Evolutionary conservation across 2,329 filamentous ascomycete species (phyloP), one percentile per base, ranked within the genome.

Genomic region (Lanzia echinophila): DNA sequence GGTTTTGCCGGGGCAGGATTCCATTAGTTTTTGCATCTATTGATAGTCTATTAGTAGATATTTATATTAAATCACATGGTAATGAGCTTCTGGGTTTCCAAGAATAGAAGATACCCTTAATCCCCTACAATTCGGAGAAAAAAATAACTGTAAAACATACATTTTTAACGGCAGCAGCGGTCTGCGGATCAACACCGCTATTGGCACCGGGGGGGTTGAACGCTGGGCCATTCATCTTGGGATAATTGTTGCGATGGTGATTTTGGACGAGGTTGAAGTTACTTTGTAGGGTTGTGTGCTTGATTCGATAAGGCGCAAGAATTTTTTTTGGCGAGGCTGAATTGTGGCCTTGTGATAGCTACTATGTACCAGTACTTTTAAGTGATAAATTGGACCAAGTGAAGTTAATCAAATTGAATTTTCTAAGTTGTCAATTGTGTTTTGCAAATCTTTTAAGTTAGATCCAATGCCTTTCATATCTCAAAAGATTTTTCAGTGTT

Each of bases 1-100:
- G 17, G 90, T 88, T 72, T 99, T 99, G 55, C 85, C 85, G 22
- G 86, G 83, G 69, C 94, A 99, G 33, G 89, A 95, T 72, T 97
- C 91, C 89, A 96, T 96, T 1, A 68, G 46, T 31, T 48, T 58
- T 65, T 67, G 64, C 65, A 68, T 68, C 66, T 68, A 41, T 22
- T 19, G 38, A 8, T 39, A 24, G 19, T 6, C 17, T 13, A 42
- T 7, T 42, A 3, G 2, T 13, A 20, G 33, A 38, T 39, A 5
- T n/a, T 3, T 17, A 15, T 33, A 58, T 50, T 42, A 44, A 31
- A 20, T 49, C n/a, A 45, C 19, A 46, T n/a, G 13, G 15, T 8
- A 6, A 17, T 8, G 19, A 3, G 4, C 22, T n/a, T 45, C 2
- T 8, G 31, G 22, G 13, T 13, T n/a, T 46, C 11, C 12, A 15